Evolutionary conservation across 805 yeast species (phyloP), one percentile per base, ranked within the genome.

Genomic region (Nakazawaea ernobii): DNA sequence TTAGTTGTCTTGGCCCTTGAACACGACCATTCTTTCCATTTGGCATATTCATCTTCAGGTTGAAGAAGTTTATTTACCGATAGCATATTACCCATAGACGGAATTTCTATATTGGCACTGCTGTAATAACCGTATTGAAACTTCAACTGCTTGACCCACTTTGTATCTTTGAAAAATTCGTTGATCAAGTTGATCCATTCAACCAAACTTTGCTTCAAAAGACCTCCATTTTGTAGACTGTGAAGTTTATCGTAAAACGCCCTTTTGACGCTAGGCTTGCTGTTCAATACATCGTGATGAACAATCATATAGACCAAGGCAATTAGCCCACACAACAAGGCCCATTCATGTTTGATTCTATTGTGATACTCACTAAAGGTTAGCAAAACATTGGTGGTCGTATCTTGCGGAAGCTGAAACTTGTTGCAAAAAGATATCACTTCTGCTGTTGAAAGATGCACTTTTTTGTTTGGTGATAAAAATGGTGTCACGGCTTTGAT

Each of bases 271-370:
- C 85, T 80, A 6, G 80, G 67, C 42, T 74, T 75, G 10, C 63
- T 58, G 3, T 65, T 58, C 13, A 83, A 59, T 32, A 69, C 58
- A 20, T 68, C 68, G 48, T 74, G 71, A 59, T 81, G 80, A 30
- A 84, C 69, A 13, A 80, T 68, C 15, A 71, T 65, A 47, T 79
- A 80, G 11, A 83, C 81, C 15, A 82, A 74, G 32, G 82, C 68
- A 0, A 84, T 71, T 52, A 85, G 58, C 0, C 91, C 91, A 59
- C 86, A 81, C 2, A 84, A 76, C 20, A 85, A 60, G 7, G 80
- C 79, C 89, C 90, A 84, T 35, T 82, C 83, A 49, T 76, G 79
- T 32, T 74, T 74, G 35, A 82, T 73, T 52, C 79, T 77, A 39
- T 73, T 70, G 41, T 73, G 70, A 55, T 79, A 77, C 3, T 68